phyloP scores from a whole-genome alignment of 805 yeast species.

The Ogataea philodendri region DNA sequence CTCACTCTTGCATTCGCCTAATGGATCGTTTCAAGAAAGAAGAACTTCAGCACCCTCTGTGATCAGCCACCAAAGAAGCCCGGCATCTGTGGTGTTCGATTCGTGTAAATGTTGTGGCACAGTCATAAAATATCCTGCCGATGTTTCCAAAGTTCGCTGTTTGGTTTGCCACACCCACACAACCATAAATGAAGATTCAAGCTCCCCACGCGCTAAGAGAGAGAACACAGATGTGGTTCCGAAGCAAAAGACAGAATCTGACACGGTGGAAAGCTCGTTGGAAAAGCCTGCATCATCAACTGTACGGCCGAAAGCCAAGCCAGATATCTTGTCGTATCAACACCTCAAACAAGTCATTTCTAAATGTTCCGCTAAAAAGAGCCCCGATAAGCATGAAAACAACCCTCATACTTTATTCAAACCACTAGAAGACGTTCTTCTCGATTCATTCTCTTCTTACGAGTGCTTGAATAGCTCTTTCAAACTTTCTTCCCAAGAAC shows the following conservation, averaged over 20 bases:
- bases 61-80: conserved; percentile 4
- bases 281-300: no score
- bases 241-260: no score
- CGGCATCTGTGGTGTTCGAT: conserved; percentile 19
- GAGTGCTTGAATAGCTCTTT: conserved; percentile 56
- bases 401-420: conserved; percentile 34
- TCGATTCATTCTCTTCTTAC: conserved; percentile 46
- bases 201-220: no score
- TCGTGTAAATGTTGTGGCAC: conserved; percentile 50
- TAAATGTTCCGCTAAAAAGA: conserved; percentile 29
- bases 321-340: conserved; percentile 28
- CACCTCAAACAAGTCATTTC: conserved; percentile 36
- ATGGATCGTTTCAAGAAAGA: not conserved
- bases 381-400: conserved; percentile 3
- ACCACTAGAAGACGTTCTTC: conserved; percentile 50
- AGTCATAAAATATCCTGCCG: conserved; percentile 37
- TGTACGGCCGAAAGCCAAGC: conserved; percentile 4
- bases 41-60: conserved; percentile 1
- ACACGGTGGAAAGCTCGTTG: not conserved
- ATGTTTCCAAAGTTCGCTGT: conserved; percentile 49
- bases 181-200: conserved; percentile 3
- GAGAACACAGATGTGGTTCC: no score
- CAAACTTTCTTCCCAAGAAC: conserved; percentile 28
- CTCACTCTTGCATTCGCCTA: not conserved
- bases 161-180: conserved; percentile 53